Base-by-base conservation (phyloP, 495 filamentous ascomycete species). In the Lophium mytilinum region DNA sequence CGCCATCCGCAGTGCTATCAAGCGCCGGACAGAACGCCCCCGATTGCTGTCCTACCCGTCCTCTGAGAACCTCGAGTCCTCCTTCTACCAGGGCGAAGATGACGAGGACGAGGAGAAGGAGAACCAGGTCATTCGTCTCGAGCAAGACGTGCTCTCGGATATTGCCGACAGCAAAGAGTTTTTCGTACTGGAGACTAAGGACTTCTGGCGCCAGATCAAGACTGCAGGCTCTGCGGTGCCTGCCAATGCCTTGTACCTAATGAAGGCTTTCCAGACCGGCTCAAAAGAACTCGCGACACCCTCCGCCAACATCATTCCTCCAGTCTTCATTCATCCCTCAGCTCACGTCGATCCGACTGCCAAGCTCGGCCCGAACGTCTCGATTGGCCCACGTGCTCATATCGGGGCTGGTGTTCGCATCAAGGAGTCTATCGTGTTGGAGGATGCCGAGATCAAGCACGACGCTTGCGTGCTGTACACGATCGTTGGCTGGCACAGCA, bases 161-260 rank as follows among this genome's bases (percentile, higher is more conserved):
- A 83, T 99, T 63, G 92, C 93, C 37, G 93, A 99, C 75, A 95
- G 83, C 81, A 91, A 94, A 70, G 90, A 93, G 68, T 99, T 99
- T 79, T 99, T 88, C 72, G 94, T 97, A 17, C 86, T 95, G 71
- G 93, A 99, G 74, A 97, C 93, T 43, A 95, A 95, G 75, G 93
- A 96, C 68, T 99, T 99, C 75, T 99, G 93, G 93, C 91, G 93
- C 54, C 93, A 99, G 78, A 97, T 99, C 80, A 99, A 99, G 81
- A 95, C 94, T 5, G 93, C 93, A 48, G 94, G 94, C 40, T 97
- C 93, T 18, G 93, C 93, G 49, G 90, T 99, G 54, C 94, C 93
- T 9, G 93, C 93, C 56, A 97, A 99, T 68, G 94, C 93, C 1
- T 83, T 99, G 2, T 99, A 99, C 75, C 83, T 99, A 40, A 89